phyloP scores from a whole-genome alignment of 495 filamentous ascomycete genomes.

The Lasiosphaeris hirsuta region DNA sequence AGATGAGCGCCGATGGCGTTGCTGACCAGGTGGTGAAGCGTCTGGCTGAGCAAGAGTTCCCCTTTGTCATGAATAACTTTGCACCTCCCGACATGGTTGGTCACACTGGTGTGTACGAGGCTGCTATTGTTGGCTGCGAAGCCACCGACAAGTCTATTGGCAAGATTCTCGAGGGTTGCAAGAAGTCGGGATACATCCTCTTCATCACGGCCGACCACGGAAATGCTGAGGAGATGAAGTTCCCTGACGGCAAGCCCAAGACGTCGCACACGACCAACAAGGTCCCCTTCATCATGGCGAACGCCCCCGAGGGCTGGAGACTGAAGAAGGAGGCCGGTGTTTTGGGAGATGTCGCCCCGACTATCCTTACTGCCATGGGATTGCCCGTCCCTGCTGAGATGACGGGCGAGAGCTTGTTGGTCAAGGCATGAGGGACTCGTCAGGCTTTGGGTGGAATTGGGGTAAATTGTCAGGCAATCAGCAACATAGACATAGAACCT shows the following conservation, averaged over 20 bases:
- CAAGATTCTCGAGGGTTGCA: constrained; percentile 85
- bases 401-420: constrained; percentile 77
- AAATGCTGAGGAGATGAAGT: constrained; percentile 99
- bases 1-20: constrained; percentile 89
- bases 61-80: constrained; percentile 99
- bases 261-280: constrained; percentile 97
- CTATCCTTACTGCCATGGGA: constrained; percentile 85
- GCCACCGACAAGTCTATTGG: constrained; percentile 93
- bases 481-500: constrained; percentile 19
- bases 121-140: constrained; percentile 80
- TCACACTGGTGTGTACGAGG: constrained; percentile 95
- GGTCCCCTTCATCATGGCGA: constrained; percentile 97
- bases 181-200: constrained; percentile 83
- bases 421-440: constrained; percentile 55
- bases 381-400: constrained; percentile 86
- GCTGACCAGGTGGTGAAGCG: constrained; percentile 83
- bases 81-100: constrained; percentile 99
- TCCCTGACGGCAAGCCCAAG: constrained; percentile 89
- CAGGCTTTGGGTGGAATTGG: background rate
- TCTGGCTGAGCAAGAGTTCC: constrained; percentile 74
- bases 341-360: constrained; percentile 93
- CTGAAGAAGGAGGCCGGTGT: constrained; percentile 81
- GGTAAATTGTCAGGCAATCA: constrained; percentile 3
- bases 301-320: constrained; percentile 85
- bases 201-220: constrained; percentile 97